phyloP scores from a whole-genome alignment of 768 basidiomycete species.

The Hortiboletus campestris region DNA sequence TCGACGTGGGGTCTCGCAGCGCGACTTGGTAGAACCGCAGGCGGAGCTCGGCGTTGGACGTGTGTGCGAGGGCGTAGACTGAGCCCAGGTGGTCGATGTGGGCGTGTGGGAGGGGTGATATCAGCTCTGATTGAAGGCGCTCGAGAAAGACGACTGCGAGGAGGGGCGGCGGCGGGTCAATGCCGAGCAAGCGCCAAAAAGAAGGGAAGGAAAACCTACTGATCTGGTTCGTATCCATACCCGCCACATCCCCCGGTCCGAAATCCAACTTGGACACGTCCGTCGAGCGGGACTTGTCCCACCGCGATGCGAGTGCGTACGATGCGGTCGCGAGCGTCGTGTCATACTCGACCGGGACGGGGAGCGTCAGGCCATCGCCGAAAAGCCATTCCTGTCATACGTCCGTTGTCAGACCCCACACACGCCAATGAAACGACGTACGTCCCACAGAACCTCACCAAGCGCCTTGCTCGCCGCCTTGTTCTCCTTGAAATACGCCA shows the following conservation, averaged over 20 bases:
- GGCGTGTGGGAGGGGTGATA: slow-evolving; percentile 53
- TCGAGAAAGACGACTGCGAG: slow-evolving; percentile 89
- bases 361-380: slow-evolving; percentile 73
- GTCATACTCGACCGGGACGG: slow-evolving; percentile 75
- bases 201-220: slow-evolving; percentile 38
- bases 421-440: slow-evolving; percentile 33
- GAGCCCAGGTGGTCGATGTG: slow-evolving; percentile 60
- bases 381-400: slow-evolving; percentile 68
- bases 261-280: slow-evolving; percentile 54
- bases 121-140: slow-evolving; percentile 53
- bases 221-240: slow-evolving; percentile 75
- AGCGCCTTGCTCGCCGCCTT: slow-evolving; percentile 59
- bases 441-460: slow-evolving; percentile 76
- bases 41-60: slow-evolving; percentile 74
- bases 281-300: slow-evolving; percentile 62
- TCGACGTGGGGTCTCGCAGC: slow-evolving; percentile 46
- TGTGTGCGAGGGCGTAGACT: slow-evolving; percentile 44
- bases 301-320: slow-evolving; percentile 67
- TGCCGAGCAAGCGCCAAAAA: neutral
- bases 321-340: slow-evolving; percentile 65
- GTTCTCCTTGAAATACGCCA: slow-evolving; percentile 60
- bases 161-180: neutral
- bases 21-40: slow-evolving; percentile 76
- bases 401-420: neutral
- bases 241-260: slow-evolving; percentile 53